Percentiles rank a stretch among this genome's conserved stretches.
Evolutionary conservation across 768 basidiomycete species (phyloP).

Genomic region (Naganishia onofrii): DNA sequence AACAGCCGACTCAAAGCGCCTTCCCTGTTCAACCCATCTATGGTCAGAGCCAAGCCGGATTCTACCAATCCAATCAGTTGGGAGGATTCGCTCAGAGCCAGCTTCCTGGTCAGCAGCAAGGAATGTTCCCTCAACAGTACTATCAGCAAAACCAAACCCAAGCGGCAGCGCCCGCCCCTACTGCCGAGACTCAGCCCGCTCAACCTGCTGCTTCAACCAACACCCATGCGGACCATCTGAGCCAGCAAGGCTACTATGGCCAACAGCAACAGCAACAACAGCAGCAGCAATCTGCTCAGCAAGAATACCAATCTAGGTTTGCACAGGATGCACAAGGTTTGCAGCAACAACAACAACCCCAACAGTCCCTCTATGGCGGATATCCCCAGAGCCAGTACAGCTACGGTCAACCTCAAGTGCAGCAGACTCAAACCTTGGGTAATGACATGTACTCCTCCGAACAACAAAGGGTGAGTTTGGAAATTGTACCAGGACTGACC

Average conservation of each 20-base stretch:
- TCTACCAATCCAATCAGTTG: constrained; percentile 12
- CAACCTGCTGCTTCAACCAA: constrained; percentile 30
- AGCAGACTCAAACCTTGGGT: constrained; percentile 37
- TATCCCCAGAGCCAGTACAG: constrained; percentile 40
- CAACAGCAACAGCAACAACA: constrained; percentile 42
- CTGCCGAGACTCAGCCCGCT: constrained; percentile 24
- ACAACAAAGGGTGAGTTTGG: constrained; percentile 40
- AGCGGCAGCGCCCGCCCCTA: background rate
- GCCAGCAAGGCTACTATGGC: constrained; percentile 31
- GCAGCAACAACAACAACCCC: constrained; percentile 32
- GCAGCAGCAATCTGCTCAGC: constrained; percentile 37
- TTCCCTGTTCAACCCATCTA: constrained; percentile 36
- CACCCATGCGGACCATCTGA: constrained; percentile 23
- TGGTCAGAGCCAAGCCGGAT: constrained; percentile 31
- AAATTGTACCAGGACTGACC: background rate
- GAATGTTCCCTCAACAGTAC: constrained; percentile 29
- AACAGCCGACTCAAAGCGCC: constrained; percentile 23
- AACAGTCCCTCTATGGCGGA: constrained; percentile 33
- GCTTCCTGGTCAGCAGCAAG: constrained; percentile 23
- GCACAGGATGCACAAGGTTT: constrained; percentile 32
- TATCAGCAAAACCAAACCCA: constrained; percentile 29
- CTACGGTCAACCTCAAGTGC: constrained; percentile 34
- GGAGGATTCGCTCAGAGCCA: constrained; percentile 23
- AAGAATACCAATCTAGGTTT: constrained; percentile 31
- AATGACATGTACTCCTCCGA: constrained; percentile 44